These are phyloP conservation scores for Triadica sebifera DNA, from an alignment of 345 rosid species.

Conservation along the genomic window DNA sequence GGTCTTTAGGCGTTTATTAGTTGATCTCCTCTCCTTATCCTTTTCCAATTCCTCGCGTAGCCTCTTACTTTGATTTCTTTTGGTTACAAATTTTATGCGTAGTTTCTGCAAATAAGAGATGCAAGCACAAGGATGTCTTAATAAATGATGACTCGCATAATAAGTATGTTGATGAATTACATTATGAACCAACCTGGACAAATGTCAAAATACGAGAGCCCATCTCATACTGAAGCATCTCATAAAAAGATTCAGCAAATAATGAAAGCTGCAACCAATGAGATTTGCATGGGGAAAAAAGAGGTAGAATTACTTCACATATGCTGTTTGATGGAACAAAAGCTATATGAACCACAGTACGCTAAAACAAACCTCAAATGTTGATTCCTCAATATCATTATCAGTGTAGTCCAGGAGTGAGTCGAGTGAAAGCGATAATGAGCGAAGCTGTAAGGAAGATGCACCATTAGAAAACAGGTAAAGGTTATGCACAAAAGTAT, in stretches of 20 bases:
- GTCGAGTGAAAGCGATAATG: conserved; percentile 81
- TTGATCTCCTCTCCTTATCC: conserved; percentile 39
- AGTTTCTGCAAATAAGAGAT: conserved; percentile 48
- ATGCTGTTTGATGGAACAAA: neutral
- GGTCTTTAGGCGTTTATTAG: conserved; percentile 55
- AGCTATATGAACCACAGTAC: neutral
- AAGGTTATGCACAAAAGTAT: neutral
- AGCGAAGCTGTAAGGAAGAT: conserved; percentile 50
- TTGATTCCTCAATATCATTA: conserved; percentile 85
- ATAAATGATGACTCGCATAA: conserved; percentile 13
- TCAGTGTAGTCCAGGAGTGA: conserved; percentile 90
- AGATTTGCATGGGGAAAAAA: conserved; percentile 10
- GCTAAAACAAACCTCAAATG: conserved; percentile 67
- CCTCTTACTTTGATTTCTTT: conserved; percentile 80
- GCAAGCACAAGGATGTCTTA: neutral
- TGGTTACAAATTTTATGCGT: conserved; percentile 54
- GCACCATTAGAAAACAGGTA: neutral
- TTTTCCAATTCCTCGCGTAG: conserved; percentile 54
- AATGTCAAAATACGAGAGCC: conserved; percentile 71
- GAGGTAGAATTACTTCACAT: neutral
- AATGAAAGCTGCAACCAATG: conserved; percentile 66
- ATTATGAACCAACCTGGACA: conserved; percentile 63
- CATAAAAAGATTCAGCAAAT: conserved; percentile 87
- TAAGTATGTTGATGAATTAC: neutral
- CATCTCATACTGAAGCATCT: conserved; percentile 97